These are phyloP conservation scores for Stagonosporopsis vannaccii DNA, from an alignment of 2,329 filamentous ascomycete species.

Conservation along the genomic window DNA sequence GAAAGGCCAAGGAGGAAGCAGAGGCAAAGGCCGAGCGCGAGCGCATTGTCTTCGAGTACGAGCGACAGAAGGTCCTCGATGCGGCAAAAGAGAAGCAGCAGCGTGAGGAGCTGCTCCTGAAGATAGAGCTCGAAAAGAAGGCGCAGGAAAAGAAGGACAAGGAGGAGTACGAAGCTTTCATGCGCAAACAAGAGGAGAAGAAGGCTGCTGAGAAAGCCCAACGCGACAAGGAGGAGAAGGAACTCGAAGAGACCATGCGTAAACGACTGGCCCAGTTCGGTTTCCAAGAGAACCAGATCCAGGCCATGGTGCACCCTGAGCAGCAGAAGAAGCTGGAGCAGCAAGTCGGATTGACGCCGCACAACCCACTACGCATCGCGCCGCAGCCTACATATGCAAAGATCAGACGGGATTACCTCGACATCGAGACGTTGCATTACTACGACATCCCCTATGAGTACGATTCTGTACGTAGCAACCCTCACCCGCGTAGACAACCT, in stretches of 20 bases:
- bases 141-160: constrained; percentile 52
- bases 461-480: constrained; percentile 52
- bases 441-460: constrained; percentile 58
- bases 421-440: constrained; percentile 56
- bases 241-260: constrained; percentile 56
- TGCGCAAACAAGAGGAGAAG: constrained; percentile 51
- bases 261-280: constrained; percentile 54
- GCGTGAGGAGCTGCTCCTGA: constrained; percentile 48
- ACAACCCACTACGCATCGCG: constrained; percentile 42
- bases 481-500: background rate
- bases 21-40: constrained; percentile 41
- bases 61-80: constrained; percentile 46
- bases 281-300: constrained; percentile 57
- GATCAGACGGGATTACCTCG: constrained; percentile 55
- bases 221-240: constrained; percentile 50
- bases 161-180: constrained; percentile 52
- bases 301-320: constrained; percentile 57
- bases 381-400: constrained; percentile 56
- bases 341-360: constrained; percentile 44
- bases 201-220: constrained; percentile 52
- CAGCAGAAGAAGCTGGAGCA: constrained; percentile 47
- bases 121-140: constrained; percentile 52
- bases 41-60: constrained; percentile 46
- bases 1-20: constrained; percentile 42
- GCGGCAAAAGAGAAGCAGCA: constrained; percentile 48